Conservation (phyloP, 192 early-diverging fungal species). For the Coemansia umbellata region DNA sequence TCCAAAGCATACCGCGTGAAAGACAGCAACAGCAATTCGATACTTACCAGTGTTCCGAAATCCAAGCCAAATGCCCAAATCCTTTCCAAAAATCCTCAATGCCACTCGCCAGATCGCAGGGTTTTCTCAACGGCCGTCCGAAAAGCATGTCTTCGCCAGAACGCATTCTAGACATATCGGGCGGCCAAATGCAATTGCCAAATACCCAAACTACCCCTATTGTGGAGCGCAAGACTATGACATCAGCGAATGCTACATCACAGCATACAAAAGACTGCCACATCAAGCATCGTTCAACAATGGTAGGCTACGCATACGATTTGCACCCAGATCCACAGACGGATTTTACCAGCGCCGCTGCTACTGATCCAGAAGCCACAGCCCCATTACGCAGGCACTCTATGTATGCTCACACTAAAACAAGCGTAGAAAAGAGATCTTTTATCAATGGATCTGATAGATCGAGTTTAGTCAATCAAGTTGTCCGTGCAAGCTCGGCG, state of each 20-base stretch:
- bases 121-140: constrained; percentile 21
- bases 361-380: neutral
- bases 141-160: constrained; percentile 5
- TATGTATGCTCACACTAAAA: neutral
- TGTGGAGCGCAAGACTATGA: neutral
- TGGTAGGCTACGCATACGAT: neutral
- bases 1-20: neutral
- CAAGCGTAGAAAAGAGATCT: no score
- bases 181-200: constrained; percentile 4
- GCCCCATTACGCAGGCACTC: neutral
- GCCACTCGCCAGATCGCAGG: neutral
- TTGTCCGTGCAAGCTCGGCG: no score
- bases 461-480: no score
- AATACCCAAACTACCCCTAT: neutral
- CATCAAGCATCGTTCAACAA: neutral
- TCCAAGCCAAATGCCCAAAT: constrained; percentile 1
- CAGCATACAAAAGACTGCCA: neutral
- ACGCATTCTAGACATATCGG: constrained; percentile 1
- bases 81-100: neutral
- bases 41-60: neutral
- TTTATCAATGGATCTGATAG: no score
- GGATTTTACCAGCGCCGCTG: neutral
- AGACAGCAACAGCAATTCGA: neutral
- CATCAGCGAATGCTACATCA: constrained; percentile 9
- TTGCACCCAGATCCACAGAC: neutral